Percentiles rank a stretch among this genome's conserved stretches.
These are phyloP conservation scores for Magnusiomyces suaveolens DNA, from an alignment of 1,139 yeast species.

Conservation along the genomic window DNA sequence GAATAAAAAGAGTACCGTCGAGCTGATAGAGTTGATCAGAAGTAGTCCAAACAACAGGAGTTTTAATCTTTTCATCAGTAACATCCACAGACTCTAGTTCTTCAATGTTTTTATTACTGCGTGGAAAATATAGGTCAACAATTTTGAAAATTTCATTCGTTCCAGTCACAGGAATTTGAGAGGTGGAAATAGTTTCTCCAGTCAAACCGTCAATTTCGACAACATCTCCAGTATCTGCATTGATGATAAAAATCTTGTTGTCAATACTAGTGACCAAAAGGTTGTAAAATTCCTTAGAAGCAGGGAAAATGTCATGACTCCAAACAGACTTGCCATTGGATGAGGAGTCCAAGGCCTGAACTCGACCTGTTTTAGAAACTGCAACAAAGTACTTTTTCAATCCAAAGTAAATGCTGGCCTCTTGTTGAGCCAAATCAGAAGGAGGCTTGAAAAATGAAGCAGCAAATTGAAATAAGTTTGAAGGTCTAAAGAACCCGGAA, in stretches of 20 bases:
- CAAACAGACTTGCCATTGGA: conserved; percentile 36
- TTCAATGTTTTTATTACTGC: neutral
- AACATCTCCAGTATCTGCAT: conserved; percentile 16
- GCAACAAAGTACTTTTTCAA: conserved; percentile 41
- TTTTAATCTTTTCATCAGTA: conserved; percentile 7
- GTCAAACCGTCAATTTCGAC: conserved; percentile 20
- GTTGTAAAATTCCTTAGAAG: conserved; percentile 18
- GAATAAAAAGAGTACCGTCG: conserved; percentile 6
- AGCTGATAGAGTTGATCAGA: conserved; percentile 5
- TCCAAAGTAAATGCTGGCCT: conserved; percentile 34
- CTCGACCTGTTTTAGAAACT: conserved; percentile 37
- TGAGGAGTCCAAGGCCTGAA: conserved; percentile 39
- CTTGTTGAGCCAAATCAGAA: neutral
- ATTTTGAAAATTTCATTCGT: conserved; percentile 1
- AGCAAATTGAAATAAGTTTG: neutral
- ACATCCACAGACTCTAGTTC: conserved; percentile 10
- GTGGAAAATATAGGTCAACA: neutral
- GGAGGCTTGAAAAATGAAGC: conserved; percentile 1
- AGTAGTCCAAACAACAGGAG: conserved; percentile 18
- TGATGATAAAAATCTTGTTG: conserved; percentile 19
- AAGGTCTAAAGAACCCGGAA: conserved; percentile 3
- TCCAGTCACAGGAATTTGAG: conserved; percentile 2
- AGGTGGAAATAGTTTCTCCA: conserved; percentile 15
- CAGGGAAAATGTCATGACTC: conserved; percentile 29
- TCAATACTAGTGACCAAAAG: conserved; percentile 5